These are phyloP conservation scores for Blastocystis sp. DNA, from an alignment of 352 stramenopile species.

Conservation along the genomic window DNA sequence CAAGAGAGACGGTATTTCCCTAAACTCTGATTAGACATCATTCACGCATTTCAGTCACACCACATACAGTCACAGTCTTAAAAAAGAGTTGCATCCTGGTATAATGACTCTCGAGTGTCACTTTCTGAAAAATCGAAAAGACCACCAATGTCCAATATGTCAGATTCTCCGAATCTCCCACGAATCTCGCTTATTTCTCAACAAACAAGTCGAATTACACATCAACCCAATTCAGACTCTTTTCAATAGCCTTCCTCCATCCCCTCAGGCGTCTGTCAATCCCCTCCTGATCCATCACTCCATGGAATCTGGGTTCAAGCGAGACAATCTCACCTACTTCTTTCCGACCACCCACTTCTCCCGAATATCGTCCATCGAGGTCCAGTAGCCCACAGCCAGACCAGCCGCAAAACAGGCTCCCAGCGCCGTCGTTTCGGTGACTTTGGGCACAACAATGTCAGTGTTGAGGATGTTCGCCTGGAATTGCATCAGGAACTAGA, in stretches of 20 bases:
- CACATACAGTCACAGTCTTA: slow-evolving; percentile 6
- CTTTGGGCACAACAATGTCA: slow-evolving; percentile 81
- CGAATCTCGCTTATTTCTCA: neutral
- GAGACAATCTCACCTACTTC: slow-evolving; percentile 1
- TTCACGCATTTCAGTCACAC: neutral
- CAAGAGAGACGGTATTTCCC: slow-evolving; percentile 52
- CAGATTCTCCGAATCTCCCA: neutral
- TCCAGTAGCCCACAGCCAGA: slow-evolving; percentile 90
- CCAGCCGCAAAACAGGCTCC: slow-evolving; percentile 90
- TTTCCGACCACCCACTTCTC: slow-evolving; percentile 62
- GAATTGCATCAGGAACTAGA: slow-evolving; percentile 87
- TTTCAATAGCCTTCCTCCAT: slow-evolving; percentile 56
- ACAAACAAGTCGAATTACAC: slow-evolving; percentile 3
- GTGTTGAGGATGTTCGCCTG: slow-evolving; percentile 89
- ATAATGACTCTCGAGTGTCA: neutral
- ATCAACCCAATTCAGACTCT: slow-evolving; percentile 57
- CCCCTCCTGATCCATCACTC: slow-evolving; percentile 53
- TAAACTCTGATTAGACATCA: neutral
- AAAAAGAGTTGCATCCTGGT: slow-evolving; percentile 32
- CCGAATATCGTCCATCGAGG: slow-evolving; percentile 74
- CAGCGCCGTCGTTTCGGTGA: slow-evolving; percentile 92
- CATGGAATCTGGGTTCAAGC: neutral
- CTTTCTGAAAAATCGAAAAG: slow-evolving; percentile 33
- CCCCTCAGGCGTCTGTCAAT: slow-evolving; percentile 17
- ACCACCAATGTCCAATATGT: neutral